Base-by-base conservation (phyloP, 1,284 basidiomycete genomes). In the Ceratobasidium sp. region DNA sequence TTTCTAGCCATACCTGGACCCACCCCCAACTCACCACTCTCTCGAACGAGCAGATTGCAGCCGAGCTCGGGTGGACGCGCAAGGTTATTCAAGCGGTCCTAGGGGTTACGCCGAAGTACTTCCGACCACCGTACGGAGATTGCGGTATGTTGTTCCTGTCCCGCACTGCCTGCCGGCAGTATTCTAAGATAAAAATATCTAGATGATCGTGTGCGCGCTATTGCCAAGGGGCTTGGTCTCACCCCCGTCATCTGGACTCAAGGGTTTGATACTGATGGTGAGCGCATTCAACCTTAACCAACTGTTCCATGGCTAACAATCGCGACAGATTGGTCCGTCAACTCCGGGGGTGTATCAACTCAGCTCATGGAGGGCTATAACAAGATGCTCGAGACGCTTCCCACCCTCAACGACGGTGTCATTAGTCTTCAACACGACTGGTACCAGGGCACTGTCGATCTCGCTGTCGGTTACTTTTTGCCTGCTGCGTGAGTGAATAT, bases 51-150 rank as follows among this genome's bases (percentile, higher is more conserved):
- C 83, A 97, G 81, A 87, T 98, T 71, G 93, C 98, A 25, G 94
- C 94, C 31, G 95, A 98, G 80, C 84, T 98, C 56, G 94, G 92
- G 54, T 98, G 93, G 90, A 92, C 93, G 69, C 90, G 89, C 73
- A 87, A 93, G 79, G 87, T 89, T 64, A 96, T 98, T 80, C 86
- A 89, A 71, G 80, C 81, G 58, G 75, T 78, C 38, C 76, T 70
- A 45, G 71, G 70, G 27, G 54, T 57, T 17, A 53, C 50, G 38
- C 45, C 20, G 38, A 1, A 13, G 22, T 57, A 52, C 20, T 45
- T 50, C 42, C 55, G 55, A 20, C 40, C 45, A 15, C 43, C 40
- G 1, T 56, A 57, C 47, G 55, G 55, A 35, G 60, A 65, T 74
- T 75, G 89, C 94, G 32, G 92, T 91, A 6, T 93, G 94, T 1